Evolutionary conservation across 2,329 filamentous ascomycete genomes (phyloP), one percentile per base, ranked within the genome.

Genomic region (Colletotrichum karsti): DNA sequence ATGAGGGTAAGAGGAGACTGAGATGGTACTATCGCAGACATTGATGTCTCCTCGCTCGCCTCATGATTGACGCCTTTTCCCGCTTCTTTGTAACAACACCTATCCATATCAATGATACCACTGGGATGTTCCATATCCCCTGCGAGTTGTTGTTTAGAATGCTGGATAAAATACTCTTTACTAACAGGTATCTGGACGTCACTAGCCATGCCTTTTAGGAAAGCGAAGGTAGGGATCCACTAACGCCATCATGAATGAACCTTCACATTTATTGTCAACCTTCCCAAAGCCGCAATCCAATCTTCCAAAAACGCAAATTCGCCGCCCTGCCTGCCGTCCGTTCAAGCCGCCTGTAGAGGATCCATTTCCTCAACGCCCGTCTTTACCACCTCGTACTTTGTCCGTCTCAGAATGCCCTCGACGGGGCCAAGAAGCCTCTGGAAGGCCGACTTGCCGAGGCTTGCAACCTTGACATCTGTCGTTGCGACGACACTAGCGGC

Each of bases 351-450:
- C 71, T 88, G 84, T 72, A 93, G 82, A 24, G 91, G 91, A 76
- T 93, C 91, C 77, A 92, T 85, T 73, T 90, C 87, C 77, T 92
- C 89, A 7, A 91, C 88, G 6, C 88, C 88, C 22, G 86, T 85
- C 78, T 85, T 87, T 73, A 89, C 84, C 26, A 85, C 86, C 68
- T 86, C 83, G 72, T 91, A 91, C 76, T 85, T 85, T 51, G 88
- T 93, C 76, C 96, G 89, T 79, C 96, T 88, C 93, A 99, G 94
- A 77, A 98, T 97, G 69, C 94, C 91, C 81, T 97, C 94, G 28
- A 98, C 95, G 1, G 95, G 95, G 2, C 96, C 96, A 35, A 99
- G 84, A 74, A 99, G 83, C 73, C 96, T 88, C 83, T 98, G 95
- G 82, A 99, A 99, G 6, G 95, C 96, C 74, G 94, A 93, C 81